phyloP scores from a whole-genome alignment of 768 basidiomycete genomes.

The Suillus subalutaceus region DNA sequence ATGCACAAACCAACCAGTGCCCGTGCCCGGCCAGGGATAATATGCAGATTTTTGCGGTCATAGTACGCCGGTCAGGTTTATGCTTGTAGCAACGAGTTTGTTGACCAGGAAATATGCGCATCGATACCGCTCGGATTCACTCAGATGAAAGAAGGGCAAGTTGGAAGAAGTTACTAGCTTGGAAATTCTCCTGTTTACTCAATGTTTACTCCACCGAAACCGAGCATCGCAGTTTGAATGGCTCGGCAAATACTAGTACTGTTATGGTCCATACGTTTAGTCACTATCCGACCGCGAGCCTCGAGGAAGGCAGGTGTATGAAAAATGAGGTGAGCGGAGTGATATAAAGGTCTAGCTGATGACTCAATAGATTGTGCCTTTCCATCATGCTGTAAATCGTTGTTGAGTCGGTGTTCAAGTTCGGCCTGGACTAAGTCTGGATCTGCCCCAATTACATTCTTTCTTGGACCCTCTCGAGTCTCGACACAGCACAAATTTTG shows the following conservation, averaged over 20 bases:
- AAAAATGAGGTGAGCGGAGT: constrained; percentile 8
- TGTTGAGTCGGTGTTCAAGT: neutral
- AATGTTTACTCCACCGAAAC: constrained; percentile 2
- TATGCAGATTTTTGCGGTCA: neutral
- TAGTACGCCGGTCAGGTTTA: neutral
- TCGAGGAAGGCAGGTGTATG: constrained; percentile 7
- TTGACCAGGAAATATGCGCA: neutral
- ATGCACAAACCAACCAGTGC: neutral
- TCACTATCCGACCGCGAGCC: neutral
- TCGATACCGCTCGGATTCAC: constrained; percentile 4
- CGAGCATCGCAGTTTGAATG: constrained; percentile 5
- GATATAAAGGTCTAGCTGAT: constrained; percentile 1
- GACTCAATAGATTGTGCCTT: neutral
- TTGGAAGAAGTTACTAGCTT: neutral
- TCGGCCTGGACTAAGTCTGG: neutral
- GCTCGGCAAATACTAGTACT: neutral
- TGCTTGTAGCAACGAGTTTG: neutral
- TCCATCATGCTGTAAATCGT: constrained; percentile 6
- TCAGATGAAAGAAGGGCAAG: constrained; percentile 4
- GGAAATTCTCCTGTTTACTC: constrained; percentile 2
- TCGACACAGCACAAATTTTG: neutral
- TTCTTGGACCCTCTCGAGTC: neutral
- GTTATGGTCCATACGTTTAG: neutral
- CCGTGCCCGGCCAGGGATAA: neutral
- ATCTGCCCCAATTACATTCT: neutral